Evolutionary conservation across 257 asterid species (phyloP), one percentile per base, ranked within the genome.

Genomic region (Gentiana macrophylla): DNA sequence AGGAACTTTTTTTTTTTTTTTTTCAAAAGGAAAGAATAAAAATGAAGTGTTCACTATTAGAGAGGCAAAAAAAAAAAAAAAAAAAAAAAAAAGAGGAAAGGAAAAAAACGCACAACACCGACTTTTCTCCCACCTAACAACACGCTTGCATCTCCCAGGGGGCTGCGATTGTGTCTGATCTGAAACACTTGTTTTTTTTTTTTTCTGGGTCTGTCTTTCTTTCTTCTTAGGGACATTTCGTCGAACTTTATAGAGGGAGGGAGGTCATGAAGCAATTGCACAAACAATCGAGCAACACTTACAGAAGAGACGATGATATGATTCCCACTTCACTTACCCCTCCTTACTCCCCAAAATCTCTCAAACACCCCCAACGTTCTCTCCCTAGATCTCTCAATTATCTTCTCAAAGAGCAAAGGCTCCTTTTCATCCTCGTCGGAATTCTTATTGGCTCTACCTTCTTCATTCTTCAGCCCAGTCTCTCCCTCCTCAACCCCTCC

Each of bases 351-450:
- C 88, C 94, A 47, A 88, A 88, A 74, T 67, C 95, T 62, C 70
- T 70, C 2, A 88, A 88, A 60, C 84, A 82, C 74, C 69, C 72
- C 7, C 24, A 24, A 24, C 67, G 93, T 74, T 87, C 94, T 61
- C 77, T 87, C 2, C 87, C 87, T 55, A 75, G 87, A 78, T 80
- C 96, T 71, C 62, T 87, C 68, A 77, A 37, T 62, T 87, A 84
- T 68, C 72, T 87, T 67, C 82, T 84, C 72, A 80, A 56, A 60
- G 96, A 87, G 70, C 96, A 87, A 77, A 74, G 96, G 5, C 87
- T 87, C 5, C 68, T 87, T 49, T 87, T 87, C 78, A 77, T 87
- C 67, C 74, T 87, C 50, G 70, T 87, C 37, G 94, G 96, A 1
- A 74, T 82, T 35, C 53, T 87, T 35, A 82, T 82, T 74, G 94